phyloP scores from a whole-genome alignment of 2,329 filamentous ascomycete species.

The Colletotrichum incanum region DNA sequence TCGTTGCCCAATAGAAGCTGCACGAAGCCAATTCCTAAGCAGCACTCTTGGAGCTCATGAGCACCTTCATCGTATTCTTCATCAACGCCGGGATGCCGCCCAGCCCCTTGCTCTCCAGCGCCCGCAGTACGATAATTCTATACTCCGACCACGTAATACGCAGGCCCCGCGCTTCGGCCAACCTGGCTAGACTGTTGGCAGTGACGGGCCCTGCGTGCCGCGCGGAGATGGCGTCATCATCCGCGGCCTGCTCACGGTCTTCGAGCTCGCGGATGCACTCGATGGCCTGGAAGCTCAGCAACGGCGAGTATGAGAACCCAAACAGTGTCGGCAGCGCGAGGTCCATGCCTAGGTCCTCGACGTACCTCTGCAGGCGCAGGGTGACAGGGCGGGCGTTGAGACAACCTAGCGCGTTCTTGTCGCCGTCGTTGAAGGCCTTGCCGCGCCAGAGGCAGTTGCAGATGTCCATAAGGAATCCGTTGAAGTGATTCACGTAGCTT shows the following conservation, averaged over 20 bases:
- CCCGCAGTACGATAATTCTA: constrained; percentile 78
- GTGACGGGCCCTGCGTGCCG: constrained; percentile 80
- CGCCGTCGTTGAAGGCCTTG: constrained; percentile 76
- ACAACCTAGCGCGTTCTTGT: constrained; percentile 75
- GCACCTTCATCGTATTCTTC: constrained; percentile 85
- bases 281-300: constrained; percentile 70
- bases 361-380: constrained; percentile 63
- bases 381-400: constrained; percentile 63
- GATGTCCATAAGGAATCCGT: constrained; percentile 88
- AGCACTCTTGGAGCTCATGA: constrained; percentile 64
- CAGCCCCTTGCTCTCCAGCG: constrained; percentile 76
- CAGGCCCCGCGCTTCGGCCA: constrained; percentile 77
- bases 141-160: constrained; percentile 82
- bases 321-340: constrained; percentile 67
- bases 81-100: constrained; percentile 80
- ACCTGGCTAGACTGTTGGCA: constrained; percentile 73
- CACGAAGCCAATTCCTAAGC: not conserved
- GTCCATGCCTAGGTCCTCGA: constrained; percentile 63
- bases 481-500: constrained; percentile 79
- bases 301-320: constrained; percentile 72
- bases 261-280: constrained; percentile 70
- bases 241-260: constrained; percentile 64
- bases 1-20: not conserved
- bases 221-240: constrained; percentile 56
- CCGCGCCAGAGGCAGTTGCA: constrained; percentile 88